Evolutionary conservation across 176 grass and related monocot genomes (phyloP).

Genomic region (Carex cristatella): DNA sequence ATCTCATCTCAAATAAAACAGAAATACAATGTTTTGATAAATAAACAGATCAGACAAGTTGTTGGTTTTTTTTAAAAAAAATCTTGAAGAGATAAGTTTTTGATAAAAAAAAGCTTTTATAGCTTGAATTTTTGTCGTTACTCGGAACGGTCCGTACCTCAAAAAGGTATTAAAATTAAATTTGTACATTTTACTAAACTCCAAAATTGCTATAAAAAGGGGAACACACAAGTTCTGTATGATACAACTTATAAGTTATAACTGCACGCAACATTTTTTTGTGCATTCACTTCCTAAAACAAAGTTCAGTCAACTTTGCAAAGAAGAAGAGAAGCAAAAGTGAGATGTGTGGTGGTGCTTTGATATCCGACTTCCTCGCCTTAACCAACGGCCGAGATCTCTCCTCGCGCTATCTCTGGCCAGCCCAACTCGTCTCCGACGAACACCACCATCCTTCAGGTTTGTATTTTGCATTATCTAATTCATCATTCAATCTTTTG

Average conservation of each 20-base stretch:
- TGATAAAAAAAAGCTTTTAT: background rate
- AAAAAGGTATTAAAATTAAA: constrained; percentile 14
- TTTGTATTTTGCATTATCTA: no score
- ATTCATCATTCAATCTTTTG: no score
- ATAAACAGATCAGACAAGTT: background rate
- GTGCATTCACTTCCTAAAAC: no score
- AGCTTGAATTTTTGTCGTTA: background rate
- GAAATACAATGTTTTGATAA: background rate
- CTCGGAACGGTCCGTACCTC: background rate
- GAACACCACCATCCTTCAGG: no score
- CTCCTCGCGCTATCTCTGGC: no score
- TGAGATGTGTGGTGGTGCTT: no score
- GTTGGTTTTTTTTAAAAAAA: background rate
- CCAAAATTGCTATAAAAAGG: constrained; percentile 9
- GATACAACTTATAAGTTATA: background rate
- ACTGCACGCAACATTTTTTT: no score
- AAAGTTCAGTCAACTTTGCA: no score
- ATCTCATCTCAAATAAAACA: background rate
- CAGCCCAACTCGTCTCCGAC: no score
- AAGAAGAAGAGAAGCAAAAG: no score
- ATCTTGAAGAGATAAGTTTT: background rate
- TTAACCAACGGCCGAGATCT: no score
- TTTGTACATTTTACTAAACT: background rate
- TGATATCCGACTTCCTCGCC: no score
- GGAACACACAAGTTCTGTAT: background rate